Evolutionary conservation across 257 asterid genomes (phyloP), one percentile per base, ranked within the genome.

Genomic region (Salvia rosmarinus): DNA sequence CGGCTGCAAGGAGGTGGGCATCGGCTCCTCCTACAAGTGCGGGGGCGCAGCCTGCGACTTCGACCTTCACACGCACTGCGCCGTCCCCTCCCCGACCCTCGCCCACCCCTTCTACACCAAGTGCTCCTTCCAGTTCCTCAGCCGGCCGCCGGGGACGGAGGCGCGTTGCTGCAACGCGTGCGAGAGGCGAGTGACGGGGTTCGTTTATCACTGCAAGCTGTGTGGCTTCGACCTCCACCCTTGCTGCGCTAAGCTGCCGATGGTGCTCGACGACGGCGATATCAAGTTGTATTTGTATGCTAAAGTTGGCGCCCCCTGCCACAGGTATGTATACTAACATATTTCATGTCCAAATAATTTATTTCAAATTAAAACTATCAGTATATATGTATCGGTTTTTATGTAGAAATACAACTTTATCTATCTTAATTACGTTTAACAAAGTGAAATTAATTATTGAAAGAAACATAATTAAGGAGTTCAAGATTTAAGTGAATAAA

Each of bases 171-270:
- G 99, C 80, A 95, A 95, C 79, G 99, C 98, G 5, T 95, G 99
- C 72, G 81, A 91, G 88, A 91, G 81, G 83, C 77, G 79, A 32
- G 85, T 91, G 20, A 74, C 83, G 3, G 99, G 99, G 0, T 95
- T 95, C 80, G 50, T 91, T 1, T 95, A 91, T 82, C 98, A 95
- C 74, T 95, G 99, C 82, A 67, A 34, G 12, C 49, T 57, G 3
- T 95, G 99, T 30, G 99, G 91, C 2, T 95, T 91, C 17, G 98
- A 95, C 16, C 95, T 95, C 46, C 99, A 95, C 50, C 99, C 98
- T 0, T 91, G 99, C 70, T 95, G 99, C 63, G 99, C 97, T 0
- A 95, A 89, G 86, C 91, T 95, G 19, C 99, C 99, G 2, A 87
- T 84, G 99, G 77, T 84, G 69, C 82, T 91, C 8, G 81, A 85